Evolutionary conservation across 345 rosid genomes (phyloP), one percentile per base, ranked within the genome.

Genomic region (Zanthoxylum bungeanum): DNA sequence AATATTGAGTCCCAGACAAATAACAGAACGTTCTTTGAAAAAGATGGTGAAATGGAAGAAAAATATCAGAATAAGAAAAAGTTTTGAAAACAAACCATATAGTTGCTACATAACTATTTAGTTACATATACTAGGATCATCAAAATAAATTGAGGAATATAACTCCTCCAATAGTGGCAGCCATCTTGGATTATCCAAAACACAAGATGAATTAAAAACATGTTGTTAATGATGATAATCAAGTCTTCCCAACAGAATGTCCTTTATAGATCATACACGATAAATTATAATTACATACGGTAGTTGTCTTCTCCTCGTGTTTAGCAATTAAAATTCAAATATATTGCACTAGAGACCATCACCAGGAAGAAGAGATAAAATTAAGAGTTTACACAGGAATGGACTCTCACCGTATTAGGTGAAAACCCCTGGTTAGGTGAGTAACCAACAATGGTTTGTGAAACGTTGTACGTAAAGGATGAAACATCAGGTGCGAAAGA

Each of bases 361-460:
- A n/a, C n/a, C n/a, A n/a, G n/a, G n/a, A n/a, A n/a, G n/a, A 0
- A 4, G 10, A 66, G 27, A 25, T 30, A 14, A 24, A 22, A 2
- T n/a, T n/a, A 40, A n/a, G 7, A 28, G 33, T 53, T 42, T 37
- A 7, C n/a, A 14, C 53, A 46, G 5, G 57, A 40, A 53, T 47
- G 28, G 60, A 78, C 44, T 12, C 79, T 76, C 77, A 78, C 85
- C n/a, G 10, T 47, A 69, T 65, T 55, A 66, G 79, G 24, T 49
- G 39, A 71, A 27, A 68, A 69, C n/a, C 56, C 62, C 65, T 52
- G 73, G 63, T 67, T 67, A n/a, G 44, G 31, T 37, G 76, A 61
- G 56, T 62, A 51, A 27, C 68, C 58, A 24, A 10, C 52, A 67
- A 62, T 72, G 21, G 60, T 68, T 60, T 71, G 83, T 12, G 83